Base-by-base conservation (phyloP, 2,329 filamentous ascomycete genomes). In the Samsoniella hepiali region DNA sequence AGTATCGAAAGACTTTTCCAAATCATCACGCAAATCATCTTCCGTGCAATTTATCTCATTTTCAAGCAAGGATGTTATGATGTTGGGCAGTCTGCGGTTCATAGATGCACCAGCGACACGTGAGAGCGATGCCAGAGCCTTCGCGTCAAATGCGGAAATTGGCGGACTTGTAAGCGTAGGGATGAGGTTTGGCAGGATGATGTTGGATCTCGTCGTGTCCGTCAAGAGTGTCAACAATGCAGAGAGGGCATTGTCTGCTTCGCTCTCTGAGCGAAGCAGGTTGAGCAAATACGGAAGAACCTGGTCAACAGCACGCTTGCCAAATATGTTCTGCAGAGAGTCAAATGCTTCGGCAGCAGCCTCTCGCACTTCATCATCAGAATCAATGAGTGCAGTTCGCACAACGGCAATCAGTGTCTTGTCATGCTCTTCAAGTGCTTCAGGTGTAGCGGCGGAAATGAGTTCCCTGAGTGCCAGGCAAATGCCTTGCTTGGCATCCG, bases 271-370 rank as follows among this genome's bases (percentile, higher is more conserved):
- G 62, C 93, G 89, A 65, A 99, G 81, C n/a, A 98, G 84, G 72
- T 87, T 94, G 72, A 99, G 88, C 36, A 99, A 87, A 78, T 93
- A 90, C 61, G 96, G 96, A 67, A 99, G 82, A 31, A 99, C 95
- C 74, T 98, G 93, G 72, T 99, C 94, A 58, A 99, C 91, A 61
- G 93, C 93, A 71, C 87, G 90, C 82, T 97, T 98, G 79, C 95
- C 95, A 66, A 98, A 82, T 58, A 96, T 91, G 71, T 94, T 91
- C 76, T 99, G 95, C 64, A 99, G 78, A 40, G 93, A 91, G 75
- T 99, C 95, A 72, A 99, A 99, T 2, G 95, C 95, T 76, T 99
- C 95, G 29, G 96, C 95, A 32, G 96, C 95, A 64, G 95, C 92
- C 76, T 99, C 95, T 74, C 95, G 85, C 56, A 99, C 96, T 64